Evolutionary conservation across 2,329 filamentous ascomycete genomes (phyloP).

Genomic region (Trichoderma lentiforme): DNA sequence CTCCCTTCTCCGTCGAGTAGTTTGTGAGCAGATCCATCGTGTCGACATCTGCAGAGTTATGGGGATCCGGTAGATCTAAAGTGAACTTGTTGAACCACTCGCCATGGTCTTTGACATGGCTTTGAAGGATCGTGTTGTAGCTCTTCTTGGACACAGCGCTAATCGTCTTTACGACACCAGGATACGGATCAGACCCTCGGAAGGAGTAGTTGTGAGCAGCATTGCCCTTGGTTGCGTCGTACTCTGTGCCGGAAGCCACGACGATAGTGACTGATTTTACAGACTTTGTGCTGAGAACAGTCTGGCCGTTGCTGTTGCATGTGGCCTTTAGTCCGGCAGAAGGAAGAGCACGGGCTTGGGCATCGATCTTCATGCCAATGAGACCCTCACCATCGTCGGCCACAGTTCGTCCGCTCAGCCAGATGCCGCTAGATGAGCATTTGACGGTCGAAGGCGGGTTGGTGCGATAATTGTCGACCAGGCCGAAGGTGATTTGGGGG

Average conservation of each 20-base stretch:
- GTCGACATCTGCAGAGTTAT: constrained; percentile 38
- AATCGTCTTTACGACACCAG: constrained; percentile 33
- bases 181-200: constrained; percentile 43
- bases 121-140: constrained; percentile 29
- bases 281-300: background rate
- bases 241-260: constrained; percentile 42
- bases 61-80: constrained; percentile 44
- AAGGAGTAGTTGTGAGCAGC: constrained; percentile 44
- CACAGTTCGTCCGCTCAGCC: constrained; percentile 15
- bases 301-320: constrained; percentile 1
- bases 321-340: background rate
- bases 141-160: constrained; percentile 33
- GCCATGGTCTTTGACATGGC: constrained; percentile 42
- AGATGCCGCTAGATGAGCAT: constrained; percentile 10
- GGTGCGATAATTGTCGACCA: constrained; percentile 17
- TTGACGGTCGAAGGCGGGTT: background rate
- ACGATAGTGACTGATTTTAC: background rate
- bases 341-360: background rate
- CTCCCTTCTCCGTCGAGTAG: constrained; percentile 30
- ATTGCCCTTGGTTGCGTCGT: constrained; percentile 48
- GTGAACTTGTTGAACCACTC: constrained; percentile 38
- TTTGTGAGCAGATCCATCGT: constrained; percentile 26
- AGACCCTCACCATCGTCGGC: constrained; percentile 11
- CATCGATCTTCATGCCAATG: constrained; percentile 21
- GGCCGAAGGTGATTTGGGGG: constrained; percentile 4